A percentile compares a stretch with the other conserved stretches of the same genome.
Conservation (phyloP, 176 grass and related monocot genomes). For the Typha latifolia region DNA sequence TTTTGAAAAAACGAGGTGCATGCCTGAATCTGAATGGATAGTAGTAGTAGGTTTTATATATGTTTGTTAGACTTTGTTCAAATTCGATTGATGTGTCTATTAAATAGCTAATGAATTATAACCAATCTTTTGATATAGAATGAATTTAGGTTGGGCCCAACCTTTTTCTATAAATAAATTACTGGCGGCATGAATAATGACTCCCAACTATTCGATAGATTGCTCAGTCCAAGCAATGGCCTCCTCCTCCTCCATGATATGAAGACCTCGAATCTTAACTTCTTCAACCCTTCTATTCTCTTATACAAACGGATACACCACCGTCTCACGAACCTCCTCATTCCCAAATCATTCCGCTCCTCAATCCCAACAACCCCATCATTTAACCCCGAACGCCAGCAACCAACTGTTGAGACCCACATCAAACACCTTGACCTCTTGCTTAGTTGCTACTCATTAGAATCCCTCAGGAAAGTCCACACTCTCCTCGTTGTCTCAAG, state of each 20-base stretch:
- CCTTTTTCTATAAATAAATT: no score
- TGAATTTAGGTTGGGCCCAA: no score
- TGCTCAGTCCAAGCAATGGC: not conserved
- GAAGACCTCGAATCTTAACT: conserved; percentile 7
- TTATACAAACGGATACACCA: conserved; percentile 6
- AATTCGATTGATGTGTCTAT: no score
- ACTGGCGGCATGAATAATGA: no score
- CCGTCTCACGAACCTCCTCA: not conserved
- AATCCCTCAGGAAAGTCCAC: conserved; percentile 44
- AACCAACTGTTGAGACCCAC: not conserved
- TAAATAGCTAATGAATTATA: no score
- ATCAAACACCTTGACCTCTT: conserved; percentile 2
- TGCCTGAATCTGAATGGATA: no score
- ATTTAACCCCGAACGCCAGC: not conserved
- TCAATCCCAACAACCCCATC: not conserved
- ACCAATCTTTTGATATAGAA: no score
- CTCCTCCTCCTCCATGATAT: conserved; percentile 17
- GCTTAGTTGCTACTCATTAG: conserved; percentile 23
- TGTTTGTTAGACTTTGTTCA: no score
- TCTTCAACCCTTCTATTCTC: not conserved
- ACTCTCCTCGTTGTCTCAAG: conserved; percentile 29
- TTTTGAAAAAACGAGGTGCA: no score
- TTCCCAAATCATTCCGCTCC: conserved; percentile 2
- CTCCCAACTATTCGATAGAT: no score
- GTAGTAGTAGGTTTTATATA: no score